Percentiles rank a stretch among this genome's conserved stretches.
Evolutionary conservation across 2,329 filamentous ascomycete species (phyloP).

Genomic region (Laburnicola sp.): DNA sequence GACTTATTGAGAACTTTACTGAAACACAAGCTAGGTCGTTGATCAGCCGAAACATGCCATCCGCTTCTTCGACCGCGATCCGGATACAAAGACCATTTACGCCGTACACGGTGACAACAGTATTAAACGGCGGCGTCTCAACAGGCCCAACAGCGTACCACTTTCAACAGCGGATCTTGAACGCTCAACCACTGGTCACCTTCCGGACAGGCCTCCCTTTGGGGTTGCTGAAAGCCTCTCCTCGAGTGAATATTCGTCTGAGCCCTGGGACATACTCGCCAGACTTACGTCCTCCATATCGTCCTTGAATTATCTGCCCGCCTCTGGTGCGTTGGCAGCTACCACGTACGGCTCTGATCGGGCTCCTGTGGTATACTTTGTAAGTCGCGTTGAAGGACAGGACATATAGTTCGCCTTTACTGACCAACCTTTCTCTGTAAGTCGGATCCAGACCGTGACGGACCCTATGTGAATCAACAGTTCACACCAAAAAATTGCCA

Average conservation of each 20-base stretch:
- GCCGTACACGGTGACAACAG: slow-evolving; percentile 28
- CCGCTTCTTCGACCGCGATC: slow-evolving; percentile 36
- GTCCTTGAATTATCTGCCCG: slow-evolving; percentile 33
- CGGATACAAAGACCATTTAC: slow-evolving; percentile 28
- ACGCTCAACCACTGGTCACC: neutral
- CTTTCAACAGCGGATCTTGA: slow-evolving; percentile 8
- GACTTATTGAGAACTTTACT: neutral
- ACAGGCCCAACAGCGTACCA: slow-evolving; percentile 5
- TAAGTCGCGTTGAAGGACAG: neutral
- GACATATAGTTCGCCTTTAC: neutral
- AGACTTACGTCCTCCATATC: slow-evolving; percentile 36
- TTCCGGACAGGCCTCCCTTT: neutral
- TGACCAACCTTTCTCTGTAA: slow-evolving; percentile 19
- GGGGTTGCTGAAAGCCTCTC: neutral
- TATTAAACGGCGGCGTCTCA: slow-evolving; percentile 20
- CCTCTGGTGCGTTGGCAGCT: slow-evolving; percentile 32
- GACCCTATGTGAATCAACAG: slow-evolving; percentile 31
- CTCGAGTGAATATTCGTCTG: slow-evolving; percentile 22
- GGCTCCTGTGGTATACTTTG: slow-evolving; percentile 20
- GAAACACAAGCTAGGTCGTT: slow-evolving; percentile 2
- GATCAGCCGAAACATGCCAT: slow-evolving; percentile 15
- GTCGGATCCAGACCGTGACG: slow-evolving; percentile 31
- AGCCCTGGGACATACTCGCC: slow-evolving; percentile 26
- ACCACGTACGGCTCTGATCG: slow-evolving; percentile 37
- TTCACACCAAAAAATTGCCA: slow-evolving; percentile 30